Evolutionary conservation across 1,139 yeast genomes (phyloP), one percentile per base, ranked within the genome.

Genomic region (Saccharomycopsis hybrid): DNA sequence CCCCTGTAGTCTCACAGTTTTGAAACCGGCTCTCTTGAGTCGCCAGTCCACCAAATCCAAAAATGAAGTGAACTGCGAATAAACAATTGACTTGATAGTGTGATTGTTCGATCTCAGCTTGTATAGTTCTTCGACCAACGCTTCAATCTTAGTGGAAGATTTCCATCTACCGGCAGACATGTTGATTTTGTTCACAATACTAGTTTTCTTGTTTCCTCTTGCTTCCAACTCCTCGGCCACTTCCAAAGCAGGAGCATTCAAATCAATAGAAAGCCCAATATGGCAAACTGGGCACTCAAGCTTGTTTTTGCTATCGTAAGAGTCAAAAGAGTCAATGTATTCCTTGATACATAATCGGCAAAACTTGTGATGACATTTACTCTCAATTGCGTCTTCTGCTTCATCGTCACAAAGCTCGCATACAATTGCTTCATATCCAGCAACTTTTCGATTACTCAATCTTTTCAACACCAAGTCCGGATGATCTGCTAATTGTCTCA

Each of bases 401-500:
- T 89, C 97, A 62, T 94, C 98, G 58, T 90, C 97, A 67, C 99
- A 94, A 30, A 92, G 65, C 58, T 87, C 94, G 63, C 98, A 92
- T 44, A 94, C 84, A 30, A 89, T 76, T 2, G 60, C 65, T 3
- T 62, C 64, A 7, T 59, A 62, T 1, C 57, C 61, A 1, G 59
- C 52, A 2, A 70, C 64, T 9, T 69, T 65, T 49, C 73, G 72
- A 41, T 40, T 39, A 41, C 71, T 65, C 11, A 76, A 74, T 51
- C 89, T 73, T 58, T 90, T 82, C 62, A 92, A 71, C 0, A 92
- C 97, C 56, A 94, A 71, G 68, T 94, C 99, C 0, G 98, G 98
- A 65, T 92, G 99, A 65, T 94, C 98, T 0, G 98, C 97, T 60
- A 92, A 73, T 66, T 92, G 98, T 61, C 98, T 78, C 98, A 92